Conservation (phyloP, 768 basidiomycete genomes). For the Tulasnella calospora region DNA sequence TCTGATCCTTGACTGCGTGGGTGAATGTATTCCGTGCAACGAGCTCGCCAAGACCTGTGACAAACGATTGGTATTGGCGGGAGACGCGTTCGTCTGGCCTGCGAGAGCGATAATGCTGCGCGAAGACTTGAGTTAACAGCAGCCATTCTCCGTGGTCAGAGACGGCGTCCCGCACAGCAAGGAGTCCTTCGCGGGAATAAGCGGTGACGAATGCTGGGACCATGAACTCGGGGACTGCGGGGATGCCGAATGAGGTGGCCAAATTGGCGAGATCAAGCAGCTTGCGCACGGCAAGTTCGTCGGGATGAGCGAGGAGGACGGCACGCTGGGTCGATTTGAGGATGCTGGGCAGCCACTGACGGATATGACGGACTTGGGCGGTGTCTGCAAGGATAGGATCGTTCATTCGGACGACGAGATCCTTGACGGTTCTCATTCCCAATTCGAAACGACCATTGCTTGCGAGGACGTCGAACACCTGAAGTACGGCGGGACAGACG, state of each 20-base stretch:
- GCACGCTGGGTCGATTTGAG: background rate
- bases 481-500: background rate
- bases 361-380: slow-evolving; percentile 3
- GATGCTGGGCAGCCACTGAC: background rate
- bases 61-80: slow-evolving; percentile 8
- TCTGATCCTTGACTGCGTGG: background rate
- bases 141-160: slow-evolving; percentile 8
- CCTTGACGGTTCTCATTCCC: background rate
- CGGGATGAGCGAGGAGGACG: background rate
- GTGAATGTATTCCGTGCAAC: background rate
- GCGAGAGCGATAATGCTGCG: slow-evolving; percentile 15
- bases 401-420: background rate
- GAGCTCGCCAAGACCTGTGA: slow-evolving; percentile 10
- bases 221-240: slow-evolving; percentile 21
- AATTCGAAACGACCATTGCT: background rate
- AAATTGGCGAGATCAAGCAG: background rate
- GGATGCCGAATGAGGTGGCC: background rate
- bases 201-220: slow-evolving; percentile 28
- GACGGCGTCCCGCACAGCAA: background rate
- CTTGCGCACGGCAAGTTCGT: background rate
- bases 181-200: slow-evolving; percentile 9
- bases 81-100: background rate
- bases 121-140: slow-evolving; percentile 10
- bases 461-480: background rate
- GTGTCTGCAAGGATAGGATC: background rate